Base-by-base conservation (phyloP, 139 green algal genomes). In the Ulvella scutata region DNA sequence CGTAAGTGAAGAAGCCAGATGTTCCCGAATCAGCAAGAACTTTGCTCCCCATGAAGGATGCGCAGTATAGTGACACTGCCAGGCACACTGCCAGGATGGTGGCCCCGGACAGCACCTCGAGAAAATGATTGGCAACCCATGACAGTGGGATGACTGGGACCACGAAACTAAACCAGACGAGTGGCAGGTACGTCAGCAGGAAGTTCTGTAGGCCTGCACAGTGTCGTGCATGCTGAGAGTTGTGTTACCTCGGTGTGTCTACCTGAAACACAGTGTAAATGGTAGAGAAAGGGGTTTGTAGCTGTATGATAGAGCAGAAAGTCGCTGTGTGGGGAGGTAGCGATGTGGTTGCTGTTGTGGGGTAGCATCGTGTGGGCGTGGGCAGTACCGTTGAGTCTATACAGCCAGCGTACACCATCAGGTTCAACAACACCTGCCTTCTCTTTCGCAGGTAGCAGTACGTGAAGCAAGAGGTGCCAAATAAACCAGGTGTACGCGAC, bases 361-460 rank as follows among this genome's bases (percentile, higher is more conserved):
- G 34, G 21, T 76, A n/a, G 17, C 72, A 39, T 3, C 9, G 29
- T 23, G 23, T 72, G 40, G 4, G 6, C 59, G 23, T 44, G 61
- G 6, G 37, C 38, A 28, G 37, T 76, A 92, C 90, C 88, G 72
- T 92, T 97, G 3, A 97, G 79, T 62, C 94, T 94, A 84, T 97
- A 97, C 0, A 44, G 83, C 0, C 97, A 83, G 2, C 82, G 79
- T 3, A 60, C 72, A 4, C 85, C 85, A 72, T 91, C 77, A 1
- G 80, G 59, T 51, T 95, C 82, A 29, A 78, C 9, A 28, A 85
- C 82, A 1, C 92, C 92, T 62, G 90, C n/a, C 0, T 37, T 75
- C 3, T 28, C n/a, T 40, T 86, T 38, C 2, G 90, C 90, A 4
- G 92, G 92, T 20, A 97, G 79, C 28, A 91, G 3, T 9, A 94